Percentiles rank a stretch among this genome's conserved stretches.
Conservation (phyloP, 495 filamentous ascomycete species). For the Parathielavia appendiculata region DNA sequence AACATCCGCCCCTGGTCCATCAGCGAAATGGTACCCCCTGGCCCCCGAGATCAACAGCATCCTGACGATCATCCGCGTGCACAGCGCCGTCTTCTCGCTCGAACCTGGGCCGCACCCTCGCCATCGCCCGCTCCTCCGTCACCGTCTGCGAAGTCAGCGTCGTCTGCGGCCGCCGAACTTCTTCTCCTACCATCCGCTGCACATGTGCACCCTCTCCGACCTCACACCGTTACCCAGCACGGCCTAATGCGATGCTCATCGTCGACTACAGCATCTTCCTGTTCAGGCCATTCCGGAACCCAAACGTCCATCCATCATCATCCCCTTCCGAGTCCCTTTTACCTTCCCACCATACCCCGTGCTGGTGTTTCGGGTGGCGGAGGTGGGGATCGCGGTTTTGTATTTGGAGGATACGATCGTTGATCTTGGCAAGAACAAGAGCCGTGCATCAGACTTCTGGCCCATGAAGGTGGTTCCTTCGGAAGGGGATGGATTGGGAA, state of each 20-base stretch:
- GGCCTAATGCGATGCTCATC: constrained; percentile 56
- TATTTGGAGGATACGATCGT: constrained; percentile 29
- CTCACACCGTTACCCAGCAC: constrained; percentile 42
- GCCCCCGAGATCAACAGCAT: constrained; percentile 60
- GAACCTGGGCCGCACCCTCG: constrained; percentile 57
- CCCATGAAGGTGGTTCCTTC: constrained; percentile 25
- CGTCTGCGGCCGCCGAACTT: constrained; percentile 37
- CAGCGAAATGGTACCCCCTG: constrained; percentile 56
- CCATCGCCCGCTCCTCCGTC: constrained; percentile 55
- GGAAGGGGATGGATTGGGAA: not conserved
- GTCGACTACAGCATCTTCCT: constrained; percentile 57
- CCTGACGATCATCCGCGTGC: constrained; percentile 63
- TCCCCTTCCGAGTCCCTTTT: constrained; percentile 51
- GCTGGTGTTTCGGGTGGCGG: constrained; percentile 31
- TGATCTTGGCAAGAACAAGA: constrained; percentile 25
- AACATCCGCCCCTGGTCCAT: constrained; percentile 60
- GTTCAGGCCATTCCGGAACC: constrained; percentile 28
- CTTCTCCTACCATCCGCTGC: constrained; percentile 53
- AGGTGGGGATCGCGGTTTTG: constrained; percentile 34
- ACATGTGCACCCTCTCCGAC: constrained; percentile 57
- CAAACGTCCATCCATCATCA: not conserved
- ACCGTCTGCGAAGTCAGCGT: constrained; percentile 34
- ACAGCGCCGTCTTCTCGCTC: constrained; percentile 55
- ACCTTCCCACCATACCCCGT: constrained; percentile 54
- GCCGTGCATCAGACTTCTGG: constrained; percentile 31